Evolutionary conservation across 108 stramenopile genomes (phyloP).

Genomic region (Cylindrotheca fusiformis): DNA sequence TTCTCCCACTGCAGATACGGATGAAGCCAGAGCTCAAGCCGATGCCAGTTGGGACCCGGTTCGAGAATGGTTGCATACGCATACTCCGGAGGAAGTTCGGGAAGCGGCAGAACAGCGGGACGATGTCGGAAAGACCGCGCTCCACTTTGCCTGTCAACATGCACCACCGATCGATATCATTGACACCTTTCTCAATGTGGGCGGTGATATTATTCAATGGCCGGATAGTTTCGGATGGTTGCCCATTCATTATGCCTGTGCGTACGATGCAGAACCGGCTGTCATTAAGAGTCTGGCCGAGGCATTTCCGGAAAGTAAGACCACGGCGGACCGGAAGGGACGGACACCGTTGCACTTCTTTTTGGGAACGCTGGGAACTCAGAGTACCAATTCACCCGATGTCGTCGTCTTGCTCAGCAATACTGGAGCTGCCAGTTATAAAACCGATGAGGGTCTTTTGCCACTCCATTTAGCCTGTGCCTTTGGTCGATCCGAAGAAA

Average conservation of each 20-base stretch:
- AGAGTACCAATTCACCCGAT: slow-evolving; percentile 31
- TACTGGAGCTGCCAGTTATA: slow-evolving; percentile 52
- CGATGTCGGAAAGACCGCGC: slow-evolving; percentile 58
- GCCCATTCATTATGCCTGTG: slow-evolving; percentile 80
- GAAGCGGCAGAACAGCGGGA: slow-evolving; percentile 49
- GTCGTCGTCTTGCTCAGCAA: slow-evolving; percentile 49
- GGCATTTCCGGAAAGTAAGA: slow-evolving; percentile 58
- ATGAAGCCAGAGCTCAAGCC: slow-evolving; percentile 24
- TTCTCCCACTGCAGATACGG: slow-evolving; percentile 20
- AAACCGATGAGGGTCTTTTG: slow-evolving; percentile 82
- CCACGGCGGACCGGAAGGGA: slow-evolving; percentile 59
- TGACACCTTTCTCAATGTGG: slow-evolving; percentile 47
- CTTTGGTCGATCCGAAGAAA: slow-evolving; percentile 73
- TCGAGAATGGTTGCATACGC: slow-evolving; percentile 51
- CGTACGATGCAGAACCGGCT: slow-evolving; percentile 50
- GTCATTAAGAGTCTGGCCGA: slow-evolving; percentile 57
- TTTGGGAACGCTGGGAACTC: slow-evolving; percentile 38
- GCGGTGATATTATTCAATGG: slow-evolving; percentile 48
- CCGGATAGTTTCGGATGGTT: slow-evolving; percentile 75
- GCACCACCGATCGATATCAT: slow-evolving; percentile 57
- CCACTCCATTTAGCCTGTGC: slow-evolving; percentile 87
- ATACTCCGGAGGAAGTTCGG: slow-evolving; percentile 43
- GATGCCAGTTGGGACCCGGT: slow-evolving; percentile 50
- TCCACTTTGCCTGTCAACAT: slow-evolving; percentile 66
- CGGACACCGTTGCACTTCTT: slow-evolving; percentile 77